A percentile compares a stretch with the other conserved stretches of the same genome.
Conservation (phyloP, 306 rosid species). For the Lagenaria siceraria region DNA sequence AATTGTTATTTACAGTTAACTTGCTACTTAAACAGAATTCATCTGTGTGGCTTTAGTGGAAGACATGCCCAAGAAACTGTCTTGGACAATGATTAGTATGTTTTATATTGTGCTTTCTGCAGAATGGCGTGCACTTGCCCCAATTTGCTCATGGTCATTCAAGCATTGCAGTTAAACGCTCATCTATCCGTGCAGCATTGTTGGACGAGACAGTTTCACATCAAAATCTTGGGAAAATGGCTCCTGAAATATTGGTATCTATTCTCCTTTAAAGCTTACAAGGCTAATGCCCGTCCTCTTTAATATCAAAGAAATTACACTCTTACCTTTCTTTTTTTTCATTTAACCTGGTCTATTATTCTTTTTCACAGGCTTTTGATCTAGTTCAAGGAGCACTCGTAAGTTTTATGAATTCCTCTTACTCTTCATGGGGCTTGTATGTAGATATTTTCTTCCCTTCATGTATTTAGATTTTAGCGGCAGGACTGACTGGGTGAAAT, state of each 20-base stretch:
- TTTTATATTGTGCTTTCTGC: constrained; percentile 7
- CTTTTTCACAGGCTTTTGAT: constrained; percentile 60
- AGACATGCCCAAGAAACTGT: neutral
- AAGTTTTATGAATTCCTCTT: constrained; percentile 22
- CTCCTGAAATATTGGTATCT: constrained; percentile 56
- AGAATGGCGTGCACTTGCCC: constrained; percentile 33
- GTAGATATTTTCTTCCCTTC: neutral
- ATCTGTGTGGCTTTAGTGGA: neutral
- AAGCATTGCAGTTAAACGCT: constrained; percentile 13
- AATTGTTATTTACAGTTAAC: neutral
- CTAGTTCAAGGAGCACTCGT: constrained; percentile 90
- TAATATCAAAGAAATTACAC: neutral
- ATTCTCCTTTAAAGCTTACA: neutral
- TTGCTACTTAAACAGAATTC: neutral
- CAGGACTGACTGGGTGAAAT: neutral
- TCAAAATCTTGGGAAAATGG: constrained; percentile 18
- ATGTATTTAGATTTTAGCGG: neutral
- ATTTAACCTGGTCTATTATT: neutral
- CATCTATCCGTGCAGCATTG: constrained; percentile 40
- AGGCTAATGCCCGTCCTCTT: neutral
- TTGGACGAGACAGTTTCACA: constrained; percentile 35
- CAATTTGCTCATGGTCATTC: constrained; percentile 22
- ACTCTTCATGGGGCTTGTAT: neutral
- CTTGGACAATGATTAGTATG: neutral
- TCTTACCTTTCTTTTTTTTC: neutral